Base-by-base conservation (phyloP, 148 eudicot genomes). In the Silene conica region DNA sequence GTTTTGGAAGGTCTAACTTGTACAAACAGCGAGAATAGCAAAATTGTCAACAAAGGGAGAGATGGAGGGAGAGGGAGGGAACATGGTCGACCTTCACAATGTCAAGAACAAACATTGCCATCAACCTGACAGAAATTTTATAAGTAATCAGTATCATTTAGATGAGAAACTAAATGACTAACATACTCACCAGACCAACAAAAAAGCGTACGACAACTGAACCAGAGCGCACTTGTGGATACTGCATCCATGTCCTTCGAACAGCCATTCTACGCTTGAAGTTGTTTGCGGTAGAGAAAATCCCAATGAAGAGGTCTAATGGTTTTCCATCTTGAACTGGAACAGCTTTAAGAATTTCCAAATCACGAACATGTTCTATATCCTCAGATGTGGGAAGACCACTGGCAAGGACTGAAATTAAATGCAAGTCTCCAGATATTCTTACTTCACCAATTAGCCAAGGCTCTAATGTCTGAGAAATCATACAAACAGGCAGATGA, bases 201-300 rank as follows among this genome's bases (percentile, higher is more conserved):
- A 95, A 95, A 81, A 95, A 95, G 45, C 96, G 98, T 66, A 90
- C 96, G 46, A 89, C 97, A 76, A 89, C 93, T 63, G 83, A 78
- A 64, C 97, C 98, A 5, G 92, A 86, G 21, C 92, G 91, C 69
- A 95, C 98, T 76, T 83, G 83, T 65, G 88, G 82, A 79, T 88
- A 95, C 76, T 95, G 98, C 97, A 95, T 95, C 98, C 98, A 95
- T 12, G 98, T 90, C 74, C 98, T 89, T 71, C 98, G 85, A 78
- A 92, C 97, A 75, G 98, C 98, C 98, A 95, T 95, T 61, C 99
- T 78, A 20, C 94, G 93, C 79, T 92, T 92, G 74, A 95, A 95
- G 82, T 95, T 95, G 80, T 92, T 95, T 65, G 97, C 96, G 25
- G 99, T 95, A 50, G 99, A 95, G 81, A 95, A 92, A 72, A 92